Conservation (phyloP, 1,139 yeast genomes). For the Taphrina wiesneri region DNA sequence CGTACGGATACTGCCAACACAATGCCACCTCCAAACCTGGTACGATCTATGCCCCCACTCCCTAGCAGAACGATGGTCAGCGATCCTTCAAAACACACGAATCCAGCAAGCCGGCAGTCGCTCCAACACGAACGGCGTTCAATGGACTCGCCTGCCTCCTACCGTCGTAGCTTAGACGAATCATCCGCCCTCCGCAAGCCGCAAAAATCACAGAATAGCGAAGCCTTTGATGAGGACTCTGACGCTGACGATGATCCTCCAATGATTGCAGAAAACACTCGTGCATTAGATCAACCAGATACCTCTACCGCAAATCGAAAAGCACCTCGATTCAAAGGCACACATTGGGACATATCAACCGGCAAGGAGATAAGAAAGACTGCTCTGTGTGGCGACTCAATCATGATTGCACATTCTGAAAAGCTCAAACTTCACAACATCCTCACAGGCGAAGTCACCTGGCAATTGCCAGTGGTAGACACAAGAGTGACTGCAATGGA, state of each 20-base stretch:
- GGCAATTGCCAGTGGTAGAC: conserved; percentile 27
- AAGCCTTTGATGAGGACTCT: not conserved
- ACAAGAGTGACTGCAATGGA: conserved; percentile 28
- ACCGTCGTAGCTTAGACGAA: not conserved
- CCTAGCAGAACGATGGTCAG: not conserved
- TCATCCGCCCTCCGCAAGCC: not conserved
- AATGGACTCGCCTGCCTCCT: not conserved
- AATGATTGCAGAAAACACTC: not conserved
- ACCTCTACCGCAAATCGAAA: conserved; percentile 46
- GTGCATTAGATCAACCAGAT: conserved; percentile 39
- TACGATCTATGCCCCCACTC: not conserved
- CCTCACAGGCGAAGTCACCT: conserved; percentile 12
- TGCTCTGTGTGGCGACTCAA: conserved; percentile 10
- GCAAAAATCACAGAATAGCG: not conserved
- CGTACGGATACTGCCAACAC: not conserved
- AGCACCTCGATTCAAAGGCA: conserved; percentile 41
- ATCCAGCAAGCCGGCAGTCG: not conserved
- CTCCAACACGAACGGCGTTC: conserved; percentile 7
- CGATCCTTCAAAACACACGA: not conserved
- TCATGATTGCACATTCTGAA: conserved; percentile 22
- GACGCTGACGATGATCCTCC: conserved; percentile 22
- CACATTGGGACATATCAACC: conserved; percentile 19
- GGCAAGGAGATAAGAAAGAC: conserved; percentile 27
- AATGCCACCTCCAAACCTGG: not conserved
- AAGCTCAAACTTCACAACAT: conserved; percentile 15